Evolutionary conservation across 345 rosid genomes (phyloP), one percentile per base, ranked within the genome.

Genomic region (Rhizophora apiculata): DNA sequence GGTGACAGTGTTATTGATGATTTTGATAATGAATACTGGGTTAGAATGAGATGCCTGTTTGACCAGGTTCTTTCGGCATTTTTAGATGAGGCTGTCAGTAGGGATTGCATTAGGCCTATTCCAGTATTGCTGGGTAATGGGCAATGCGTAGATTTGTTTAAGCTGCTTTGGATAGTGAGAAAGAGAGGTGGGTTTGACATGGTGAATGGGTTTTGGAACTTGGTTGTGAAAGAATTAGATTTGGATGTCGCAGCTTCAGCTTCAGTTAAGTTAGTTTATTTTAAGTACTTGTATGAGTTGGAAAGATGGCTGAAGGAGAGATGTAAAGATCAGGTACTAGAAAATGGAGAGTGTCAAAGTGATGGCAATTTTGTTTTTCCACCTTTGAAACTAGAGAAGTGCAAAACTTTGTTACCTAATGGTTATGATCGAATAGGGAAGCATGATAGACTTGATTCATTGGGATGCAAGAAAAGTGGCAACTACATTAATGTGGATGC

Each of bases 201-300:
- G 63, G 97, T 89, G 66, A 71, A 79, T 49, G 84, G 87, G 5
- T 75, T 83, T 52, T 92, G 96, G 96, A 71, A 43, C 56, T 76
- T 64, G 63, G 89, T 86, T 75, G 82, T 72, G 43, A 68, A 75
- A 74, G 82, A 85, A 1, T 70, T 88, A 70, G 92, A 86, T 20
- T 82, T 86, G 61, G 86, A 79, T 70, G 20, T 62, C 52, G 56
- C 52, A 27, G 60, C 70, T 29, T 77, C 82, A 6, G 79, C 85
- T 46, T 73, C 86, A 1, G 73, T 86, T 31, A 85, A 78, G 29
- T 78, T 88, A 81, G 56, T 88, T 26, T 88, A 89, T 75, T 63
- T 65, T 6, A 87, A 84, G 78, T 85, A 87, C 72, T 64, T 92
- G 81, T 63, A 61, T 58, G 76, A 81, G 64, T 74, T 92, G 72